These are phyloP conservation scores for Cyberlindnera petersonii DNA, from an alignment of 805 yeast species.

Conservation along the genomic window DNA sequence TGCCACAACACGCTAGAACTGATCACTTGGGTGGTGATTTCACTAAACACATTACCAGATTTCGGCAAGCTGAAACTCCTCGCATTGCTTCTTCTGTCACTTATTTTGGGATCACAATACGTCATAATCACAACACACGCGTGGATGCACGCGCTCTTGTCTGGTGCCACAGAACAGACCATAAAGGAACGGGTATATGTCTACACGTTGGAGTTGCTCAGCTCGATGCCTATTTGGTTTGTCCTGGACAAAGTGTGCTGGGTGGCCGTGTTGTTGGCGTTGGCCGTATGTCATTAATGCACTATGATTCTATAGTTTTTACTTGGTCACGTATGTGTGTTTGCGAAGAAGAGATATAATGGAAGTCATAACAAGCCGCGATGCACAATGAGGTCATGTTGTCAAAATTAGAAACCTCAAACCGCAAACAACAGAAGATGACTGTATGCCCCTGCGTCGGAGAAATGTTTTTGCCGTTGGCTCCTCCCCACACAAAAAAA, in stretches of 20 bases:
- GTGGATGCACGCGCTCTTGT: neutral
- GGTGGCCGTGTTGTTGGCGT: neutral
- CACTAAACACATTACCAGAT: neutral
- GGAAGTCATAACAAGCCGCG: no score
- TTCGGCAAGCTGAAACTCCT: neutral
- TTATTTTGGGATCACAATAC: neutral
- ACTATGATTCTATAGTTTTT: no score
- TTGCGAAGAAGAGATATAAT: no score
- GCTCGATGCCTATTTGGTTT: constrained; percentile 3
- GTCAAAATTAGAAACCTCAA: no score
- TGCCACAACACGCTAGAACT: neutral
- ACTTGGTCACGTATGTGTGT: no score
- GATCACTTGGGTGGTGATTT: neutral
- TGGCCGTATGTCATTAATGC: neutral
- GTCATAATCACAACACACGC: neutral
- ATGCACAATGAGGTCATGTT: no score
- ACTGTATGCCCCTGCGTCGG: no score
- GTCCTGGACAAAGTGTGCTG: constrained; percentile 6
- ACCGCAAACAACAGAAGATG: no score
- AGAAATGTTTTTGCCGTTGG: no score
- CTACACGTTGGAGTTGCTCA: neutral
- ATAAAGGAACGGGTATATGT: neutral
- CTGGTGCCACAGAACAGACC: constrained; percentile 2
- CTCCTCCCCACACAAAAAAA: no score
- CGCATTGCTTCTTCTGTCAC: neutral